Base-by-base conservation (phyloP, 2,329 filamentous ascomycete genomes). In the Rhexocercosporidium sp. region DNA sequence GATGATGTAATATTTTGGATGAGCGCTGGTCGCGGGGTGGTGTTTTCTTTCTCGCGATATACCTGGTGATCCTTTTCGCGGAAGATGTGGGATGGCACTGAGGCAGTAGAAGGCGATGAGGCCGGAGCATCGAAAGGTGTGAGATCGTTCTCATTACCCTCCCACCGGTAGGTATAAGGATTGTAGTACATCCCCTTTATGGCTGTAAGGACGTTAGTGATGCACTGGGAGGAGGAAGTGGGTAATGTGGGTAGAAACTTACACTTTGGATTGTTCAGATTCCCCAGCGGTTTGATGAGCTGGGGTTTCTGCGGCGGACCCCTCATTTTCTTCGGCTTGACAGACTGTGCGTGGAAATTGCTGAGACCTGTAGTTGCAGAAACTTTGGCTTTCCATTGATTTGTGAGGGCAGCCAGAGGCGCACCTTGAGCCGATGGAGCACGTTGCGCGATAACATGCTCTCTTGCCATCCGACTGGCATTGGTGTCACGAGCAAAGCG, bases 121-220 rank as follows among this genome's bases (percentile, higher is more conserved):
- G 81, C 78, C 6, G 88, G 82, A 64, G 85, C 79, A 63, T 97
- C 94, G 79, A 99, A 99, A 4, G 89, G 88, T 70, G 87, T 86
- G 62, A 97, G 82, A 39, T 86, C 91, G 74, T 93, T 95, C 78
- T 99, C 96, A 75, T 99, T 99, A 62, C 96, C 96, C 83, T 99
- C 96, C 96, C 96, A 99, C 59, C 89, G 87, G 76, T 90, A 96
- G 9, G 92, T 92, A 31, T 86, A 83, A 7, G 96, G 93, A 76
- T 99, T 98, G 78, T 97, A 99, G 64, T 89, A 90, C 96, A 99
- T 99, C 71, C 95, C 96, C 79, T 97, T 96, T 68, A 97, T 87
- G 75, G 90, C 93, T 95, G 70, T 1, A 59, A 46, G 37, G 29
- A 54, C 56, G 73, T 82, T 76, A 82, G 78, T 56, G 11, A 51